These are phyloP conservation scores for Elsinoe fawcettii DNA, from an alignment of 2,329 filamentous ascomycete genomes.

Conservation along the genomic window DNA sequence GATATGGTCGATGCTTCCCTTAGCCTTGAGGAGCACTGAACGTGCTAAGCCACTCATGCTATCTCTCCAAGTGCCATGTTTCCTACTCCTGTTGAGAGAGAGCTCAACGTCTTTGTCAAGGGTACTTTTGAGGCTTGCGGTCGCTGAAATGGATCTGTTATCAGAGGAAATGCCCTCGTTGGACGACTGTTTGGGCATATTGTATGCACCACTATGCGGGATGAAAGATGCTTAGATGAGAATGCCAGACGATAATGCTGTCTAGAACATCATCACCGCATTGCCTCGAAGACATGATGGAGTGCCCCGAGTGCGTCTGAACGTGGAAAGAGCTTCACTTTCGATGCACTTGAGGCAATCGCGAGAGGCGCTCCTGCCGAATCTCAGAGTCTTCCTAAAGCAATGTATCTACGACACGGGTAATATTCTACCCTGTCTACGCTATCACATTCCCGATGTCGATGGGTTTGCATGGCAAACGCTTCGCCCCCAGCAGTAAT, in stretches of 20 bases:
- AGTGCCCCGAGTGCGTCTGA: not conserved
- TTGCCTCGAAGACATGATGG: not conserved
- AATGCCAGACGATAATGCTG: not conserved
- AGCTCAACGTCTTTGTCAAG: conserved; percentile 7
- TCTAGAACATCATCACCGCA: not conserved
- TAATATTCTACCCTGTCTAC: no score
- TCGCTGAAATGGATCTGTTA: not conserved
- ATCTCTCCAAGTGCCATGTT: conserved; percentile 11
- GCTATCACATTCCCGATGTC: no score
- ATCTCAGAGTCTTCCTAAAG: not conserved
- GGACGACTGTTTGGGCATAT: not conserved
- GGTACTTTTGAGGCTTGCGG: not conserved
- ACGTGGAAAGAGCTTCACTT: not conserved
- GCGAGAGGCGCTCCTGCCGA: not conserved
- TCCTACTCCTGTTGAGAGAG: not conserved
- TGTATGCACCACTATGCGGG: not conserved
- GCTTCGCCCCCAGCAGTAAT: no score
- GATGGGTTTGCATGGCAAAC: no score
- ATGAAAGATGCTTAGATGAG: conserved; percentile 15
- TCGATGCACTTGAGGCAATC: not conserved
- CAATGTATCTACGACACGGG: no score
- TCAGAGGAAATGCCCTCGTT: not conserved
- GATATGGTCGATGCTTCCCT: conserved; percentile 13
- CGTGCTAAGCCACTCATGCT: conserved; percentile 14
- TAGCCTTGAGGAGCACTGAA: conserved; percentile 6